A percentile compares a stretch with the other conserved stretches of the same genome.
Conservation (phyloP, 257 asterid species). For the Jasminum sambac region DNA sequence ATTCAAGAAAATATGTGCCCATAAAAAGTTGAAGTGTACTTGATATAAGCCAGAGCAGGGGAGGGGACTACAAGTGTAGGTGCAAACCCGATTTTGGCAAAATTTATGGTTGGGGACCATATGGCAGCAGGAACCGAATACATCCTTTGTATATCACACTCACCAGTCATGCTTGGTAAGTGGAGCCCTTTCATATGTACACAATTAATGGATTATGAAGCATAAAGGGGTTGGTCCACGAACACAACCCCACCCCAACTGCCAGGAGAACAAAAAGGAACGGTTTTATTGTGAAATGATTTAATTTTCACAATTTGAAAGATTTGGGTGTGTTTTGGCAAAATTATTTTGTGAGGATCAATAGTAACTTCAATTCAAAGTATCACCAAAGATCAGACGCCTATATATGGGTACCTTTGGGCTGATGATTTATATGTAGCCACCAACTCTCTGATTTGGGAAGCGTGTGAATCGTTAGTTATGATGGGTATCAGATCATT, state of each 20-base stretch:
- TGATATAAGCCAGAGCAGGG: not conserved
- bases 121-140: constrained; percentile 2
- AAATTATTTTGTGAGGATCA: too few species aligned
- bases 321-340: too few species aligned
- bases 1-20: not conserved
- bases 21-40: not conserved
- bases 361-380: too few species aligned
- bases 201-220: not conserved
- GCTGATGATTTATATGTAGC: too few species aligned
- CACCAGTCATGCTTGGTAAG: not conserved
- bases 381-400: too few species aligned
- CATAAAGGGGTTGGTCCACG: not conserved
- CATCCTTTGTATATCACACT: not conserved
- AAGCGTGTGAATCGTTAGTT: too few species aligned
- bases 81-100: not conserved
- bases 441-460: too few species aligned
- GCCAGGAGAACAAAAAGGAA: too few species aligned
- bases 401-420: too few species aligned
- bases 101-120: not conserved
- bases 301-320: too few species aligned
- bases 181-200: not conserved
- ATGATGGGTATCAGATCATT: too few species aligned
- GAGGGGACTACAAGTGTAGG: not conserved
- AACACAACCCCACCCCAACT: not conserved
- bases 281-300: too few species aligned